phyloP scores from a whole-genome alignment of 805 yeast genomes.

The Isabelozyma gotoi region DNA sequence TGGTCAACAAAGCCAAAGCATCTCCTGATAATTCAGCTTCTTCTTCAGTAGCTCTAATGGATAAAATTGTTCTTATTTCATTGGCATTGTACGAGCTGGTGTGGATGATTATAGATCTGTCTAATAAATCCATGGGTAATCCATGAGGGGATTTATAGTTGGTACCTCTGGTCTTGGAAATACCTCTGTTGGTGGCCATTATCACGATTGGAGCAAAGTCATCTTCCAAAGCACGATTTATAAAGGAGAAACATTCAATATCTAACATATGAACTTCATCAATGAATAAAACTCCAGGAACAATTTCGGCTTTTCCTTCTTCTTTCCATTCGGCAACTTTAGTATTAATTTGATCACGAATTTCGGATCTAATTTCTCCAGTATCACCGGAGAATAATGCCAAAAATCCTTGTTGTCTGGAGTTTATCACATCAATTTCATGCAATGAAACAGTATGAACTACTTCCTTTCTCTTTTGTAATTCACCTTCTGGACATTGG shows the following conservation, averaged over 20 bases:
- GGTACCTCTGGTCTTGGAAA: slow-evolving; percentile 91
- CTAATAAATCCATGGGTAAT: slow-evolving; percentile 91
- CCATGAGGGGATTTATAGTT: slow-evolving; percentile 96
- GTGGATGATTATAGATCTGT: slow-evolving; percentile 89
- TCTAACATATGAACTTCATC: slow-evolving; percentile 99
- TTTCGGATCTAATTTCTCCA: slow-evolving; percentile 95
- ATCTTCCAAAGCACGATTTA: slow-evolving; percentile 94
- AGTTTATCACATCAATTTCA: slow-evolving; percentile 96
- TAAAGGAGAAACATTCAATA: slow-evolving; percentile 92
- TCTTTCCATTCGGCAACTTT: slow-evolving; percentile 98
- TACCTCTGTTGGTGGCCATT: slow-evolving; percentile 97
- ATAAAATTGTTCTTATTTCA: slow-evolving; percentile 81
- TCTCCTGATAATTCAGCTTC: slow-evolving; percentile 82
- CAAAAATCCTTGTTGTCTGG: slow-evolving; percentile 95
- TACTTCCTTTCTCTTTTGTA: slow-evolving; percentile 91
- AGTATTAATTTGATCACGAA: slow-evolving; percentile 93
- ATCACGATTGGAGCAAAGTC: slow-evolving; percentile 96
- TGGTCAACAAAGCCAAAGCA: slow-evolving; percentile 83
- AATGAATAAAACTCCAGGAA: slow-evolving; percentile 95
- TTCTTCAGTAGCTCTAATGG: slow-evolving; percentile 91
- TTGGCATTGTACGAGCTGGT: slow-evolving; percentile 75
- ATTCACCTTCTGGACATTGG: slow-evolving; percentile 98
- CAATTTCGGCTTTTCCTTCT: slow-evolving; percentile 97
- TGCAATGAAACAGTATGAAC: slow-evolving; percentile 98
- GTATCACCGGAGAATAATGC: slow-evolving; percentile 96